Evolutionary conservation across 192 early-diverging fungal species (phyloP).

Genomic region (Coemansia sp.): DNA sequence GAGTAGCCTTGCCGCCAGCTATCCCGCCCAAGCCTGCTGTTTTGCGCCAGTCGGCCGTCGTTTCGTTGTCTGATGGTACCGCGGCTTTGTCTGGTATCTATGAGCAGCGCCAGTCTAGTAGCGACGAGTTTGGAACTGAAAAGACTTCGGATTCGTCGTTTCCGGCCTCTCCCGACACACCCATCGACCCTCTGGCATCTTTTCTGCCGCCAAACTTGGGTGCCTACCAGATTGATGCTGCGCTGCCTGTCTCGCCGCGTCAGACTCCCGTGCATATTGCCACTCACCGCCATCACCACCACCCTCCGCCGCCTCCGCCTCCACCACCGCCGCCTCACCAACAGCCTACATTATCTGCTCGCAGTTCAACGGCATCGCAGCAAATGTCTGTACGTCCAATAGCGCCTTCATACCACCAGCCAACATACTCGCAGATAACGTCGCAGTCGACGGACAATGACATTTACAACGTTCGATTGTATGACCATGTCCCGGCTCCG

Average conservation of each 20-base stretch:
- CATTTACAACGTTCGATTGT: conserved; percentile 51
- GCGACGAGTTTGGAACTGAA: conserved; percentile 49
- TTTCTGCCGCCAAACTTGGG: conserved; percentile 25
- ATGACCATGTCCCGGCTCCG: conserved; percentile 49
- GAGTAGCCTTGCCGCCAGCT: conserved; percentile 24
- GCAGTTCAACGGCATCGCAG: conserved; percentile 3
- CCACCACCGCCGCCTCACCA: conserved; percentile 23
- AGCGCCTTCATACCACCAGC: conserved; percentile 17
- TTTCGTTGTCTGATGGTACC: background rate
- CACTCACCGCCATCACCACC: conserved; percentile 8
- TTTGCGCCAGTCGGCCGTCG: conserved; percentile 28
- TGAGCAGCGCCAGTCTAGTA: conserved; percentile 33
- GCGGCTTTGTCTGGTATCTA: background rate
- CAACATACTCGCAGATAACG: conserved; percentile 20
- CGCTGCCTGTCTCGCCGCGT: conserved; percentile 36
- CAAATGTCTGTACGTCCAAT: conserved; percentile 18
- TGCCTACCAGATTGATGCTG: conserved; percentile 23
- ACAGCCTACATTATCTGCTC: conserved; percentile 15
- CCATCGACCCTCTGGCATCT: conserved; percentile 39
- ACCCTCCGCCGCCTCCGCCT: conserved; percentile 20
- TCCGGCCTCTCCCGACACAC: conserved; percentile 28
- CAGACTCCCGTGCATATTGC: conserved; percentile 43
- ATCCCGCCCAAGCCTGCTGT: conserved; percentile 51
- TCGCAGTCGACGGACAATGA: conserved; percentile 28
- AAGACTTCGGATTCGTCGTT: conserved; percentile 50